Conservation (phyloP, 805 yeast species). For the Monosporozyma solicola region DNA sequence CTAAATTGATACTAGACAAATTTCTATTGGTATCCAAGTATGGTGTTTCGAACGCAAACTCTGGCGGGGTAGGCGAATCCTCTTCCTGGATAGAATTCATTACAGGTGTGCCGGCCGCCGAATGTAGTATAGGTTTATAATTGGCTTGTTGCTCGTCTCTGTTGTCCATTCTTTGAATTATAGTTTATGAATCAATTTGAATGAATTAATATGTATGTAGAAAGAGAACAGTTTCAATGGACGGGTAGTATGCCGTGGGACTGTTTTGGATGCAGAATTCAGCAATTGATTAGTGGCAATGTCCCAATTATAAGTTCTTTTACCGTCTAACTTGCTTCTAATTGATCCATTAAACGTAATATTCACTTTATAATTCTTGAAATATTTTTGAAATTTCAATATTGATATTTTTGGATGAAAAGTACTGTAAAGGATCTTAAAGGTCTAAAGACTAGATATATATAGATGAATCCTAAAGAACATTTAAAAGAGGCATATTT, state of each 20-base stretch:
- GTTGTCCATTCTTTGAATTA: conserved; percentile 1
- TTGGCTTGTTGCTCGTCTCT: conserved; percentile 2
- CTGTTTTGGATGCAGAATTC: not conserved
- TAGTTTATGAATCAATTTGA: not conserved
- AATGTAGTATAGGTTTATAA: conserved; percentile 1
- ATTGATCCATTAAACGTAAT: not conserved
- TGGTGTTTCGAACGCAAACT: conserved; percentile 11
- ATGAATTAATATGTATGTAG: not conserved
- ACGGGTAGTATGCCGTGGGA: not conserved
- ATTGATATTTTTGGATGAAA: not conserved
- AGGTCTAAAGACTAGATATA: not conserved
- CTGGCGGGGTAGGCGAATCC: conserved; percentile 14
- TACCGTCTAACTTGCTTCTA: not conserved
- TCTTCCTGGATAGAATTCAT: conserved; percentile 26
- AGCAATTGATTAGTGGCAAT: not conserved
- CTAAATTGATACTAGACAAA: not conserved
- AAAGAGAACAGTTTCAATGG: not conserved
- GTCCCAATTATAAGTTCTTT: not conserved
- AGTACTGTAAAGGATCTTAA: not conserved
- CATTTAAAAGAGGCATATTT: too few relatives aligned
- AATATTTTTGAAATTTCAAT: not conserved
- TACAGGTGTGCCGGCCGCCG: conserved; percentile 12
- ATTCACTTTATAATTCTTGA: not conserved
- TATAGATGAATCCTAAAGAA: not conserved
- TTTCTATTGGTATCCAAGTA: conserved; percentile 1